Evolutionary conservation across 164 flowering plant species (phyloP).

Genomic region (Cinnamomum micranthum): DNA sequence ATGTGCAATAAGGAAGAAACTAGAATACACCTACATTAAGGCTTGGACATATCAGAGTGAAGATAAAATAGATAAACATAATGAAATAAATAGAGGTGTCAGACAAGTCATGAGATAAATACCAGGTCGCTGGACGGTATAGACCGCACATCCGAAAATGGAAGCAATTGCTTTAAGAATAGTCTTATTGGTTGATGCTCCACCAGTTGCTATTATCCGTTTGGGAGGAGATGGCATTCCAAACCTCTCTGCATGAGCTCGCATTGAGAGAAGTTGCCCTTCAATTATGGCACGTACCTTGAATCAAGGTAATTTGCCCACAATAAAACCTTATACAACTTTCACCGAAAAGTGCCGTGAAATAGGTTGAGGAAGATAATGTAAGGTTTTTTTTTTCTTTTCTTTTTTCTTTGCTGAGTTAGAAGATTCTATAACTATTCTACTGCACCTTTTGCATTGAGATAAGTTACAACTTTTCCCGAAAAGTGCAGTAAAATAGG

Average conservation of each 20-base stretch:
- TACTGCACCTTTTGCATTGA: too few species aligned
- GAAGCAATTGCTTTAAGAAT: conserved; percentile 64
- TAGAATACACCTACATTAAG: neutral
- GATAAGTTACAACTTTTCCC: too few species aligned
- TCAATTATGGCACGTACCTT: conserved; percentile 89
- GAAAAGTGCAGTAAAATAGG: too few species aligned
- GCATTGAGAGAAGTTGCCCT: conserved; percentile 87
- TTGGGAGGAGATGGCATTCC: conserved; percentile 94
- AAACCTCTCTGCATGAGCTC: conserved; percentile 84
- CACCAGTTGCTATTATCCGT: conserved; percentile 91
- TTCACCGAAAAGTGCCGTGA: neutral
- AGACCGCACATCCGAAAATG: conserved; percentile 80
- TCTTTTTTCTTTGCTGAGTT: too few species aligned
- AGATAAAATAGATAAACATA: too few species aligned
- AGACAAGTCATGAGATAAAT: neutral
- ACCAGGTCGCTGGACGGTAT: conserved; percentile 87
- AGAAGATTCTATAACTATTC: too few species aligned
- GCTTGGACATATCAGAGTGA: neutral
- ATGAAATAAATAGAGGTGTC: neutral
- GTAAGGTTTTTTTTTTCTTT: neutral
- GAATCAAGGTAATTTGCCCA: conserved; percentile 4
- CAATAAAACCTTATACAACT: neutral
- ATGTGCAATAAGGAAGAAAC: neutral
- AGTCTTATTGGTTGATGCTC: conserved; percentile 79
- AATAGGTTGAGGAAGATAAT: neutral